phyloP scores from a whole-genome alignment of 768 basidiomycete species.

The Pleurotus salmoneostramineus region DNA sequence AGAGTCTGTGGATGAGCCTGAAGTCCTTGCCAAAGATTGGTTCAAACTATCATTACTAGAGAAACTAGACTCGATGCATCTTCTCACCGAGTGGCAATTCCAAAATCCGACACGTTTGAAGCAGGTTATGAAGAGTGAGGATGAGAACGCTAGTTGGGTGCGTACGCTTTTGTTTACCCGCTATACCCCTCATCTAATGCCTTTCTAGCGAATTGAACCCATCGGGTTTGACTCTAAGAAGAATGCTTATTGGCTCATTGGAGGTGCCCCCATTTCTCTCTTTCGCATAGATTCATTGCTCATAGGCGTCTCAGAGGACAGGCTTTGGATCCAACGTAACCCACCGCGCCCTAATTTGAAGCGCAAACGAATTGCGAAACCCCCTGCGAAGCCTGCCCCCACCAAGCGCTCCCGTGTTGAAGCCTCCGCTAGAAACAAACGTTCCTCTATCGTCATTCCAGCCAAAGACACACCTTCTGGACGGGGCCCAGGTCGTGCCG shows the following conservation, averaged over 20 bases:
- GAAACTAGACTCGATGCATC: constrained; percentile 73
- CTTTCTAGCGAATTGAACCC: constrained; percentile 71
- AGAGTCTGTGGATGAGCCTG: constrained; percentile 18
- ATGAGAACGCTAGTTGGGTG: constrained; percentile 78
- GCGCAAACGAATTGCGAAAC: constrained; percentile 29
- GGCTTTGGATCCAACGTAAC: constrained; percentile 83
- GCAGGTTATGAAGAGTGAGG: constrained; percentile 72
- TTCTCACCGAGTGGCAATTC: constrained; percentile 84
- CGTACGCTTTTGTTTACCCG: constrained; percentile 20
- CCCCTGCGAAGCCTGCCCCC: constrained; percentile 7
- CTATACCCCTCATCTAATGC: constrained; percentile 4
- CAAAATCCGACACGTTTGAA: constrained; percentile 70
- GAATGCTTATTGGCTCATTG: constrained; percentile 86
- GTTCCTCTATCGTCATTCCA: neutral
- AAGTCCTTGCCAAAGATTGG: constrained; percentile 54
- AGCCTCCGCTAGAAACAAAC: constrained; percentile 5
- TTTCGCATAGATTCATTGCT: constrained; percentile 4
- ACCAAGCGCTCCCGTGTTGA: constrained; percentile 20
- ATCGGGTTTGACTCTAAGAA: constrained; percentile 77
- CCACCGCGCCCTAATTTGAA: constrained; percentile 42
- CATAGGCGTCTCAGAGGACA: constrained; percentile 47
- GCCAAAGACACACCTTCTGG: constrained; percentile 8
- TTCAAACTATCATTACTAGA: constrained; percentile 61
- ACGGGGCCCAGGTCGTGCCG: constrained; percentile 47
- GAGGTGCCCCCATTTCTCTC: constrained; percentile 39